Evolutionary conservation across 139 green algal genomes (phyloP), one percentile per base, ranked within the genome.

Genomic region (Ulvella scutata): DNA sequence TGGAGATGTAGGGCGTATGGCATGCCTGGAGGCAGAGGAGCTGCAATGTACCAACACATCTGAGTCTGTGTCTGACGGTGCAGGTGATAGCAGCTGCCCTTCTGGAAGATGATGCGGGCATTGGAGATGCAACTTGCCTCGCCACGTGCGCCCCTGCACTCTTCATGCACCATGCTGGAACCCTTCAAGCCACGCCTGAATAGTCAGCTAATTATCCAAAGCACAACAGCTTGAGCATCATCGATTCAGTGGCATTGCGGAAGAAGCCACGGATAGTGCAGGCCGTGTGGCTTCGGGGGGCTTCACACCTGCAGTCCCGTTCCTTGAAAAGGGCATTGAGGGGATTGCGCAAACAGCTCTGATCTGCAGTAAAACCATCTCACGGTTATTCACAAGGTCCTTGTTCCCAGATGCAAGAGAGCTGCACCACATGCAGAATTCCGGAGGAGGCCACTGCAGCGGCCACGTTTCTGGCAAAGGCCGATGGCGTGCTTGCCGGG

Each of bases 381-480:
- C n/a, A 23, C 21, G 13, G 10, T 59, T 78, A n/a, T 17, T 78
- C 38, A n/a, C 29, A 6, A 21, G 28, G 43, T 61, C 23, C 40
- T 6, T 78, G 4, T 31, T 4, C 26, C 67, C 39, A 39, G 23
- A 79, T n/a, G 23, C 13, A 3, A n/a, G 9, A 21, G n/a, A n/a
- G n/a, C n/a, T n/a, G n/a, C n/a, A n/a, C n/a, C n/a, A n/a, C n/a
- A 31, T 78, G 60, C 88, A 96, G 91, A 4, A 90, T 98, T 21
- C 84, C 90, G 0, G 77, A 81, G 6, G 78, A 72, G 33, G 93
- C 84, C 0, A 76, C 84, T 40, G 92, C 90, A 9, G 78, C 75
- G 2, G 95, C 87, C 6, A 89, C 82, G 6, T 98, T 99, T 74
- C 75, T 97, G 23, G 90, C 94, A 6, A 98, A 99, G 79, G 89